Evolutionary conservation across 148 eudicot species (phyloP).

Genomic region (Diospyros lotus): DNA sequence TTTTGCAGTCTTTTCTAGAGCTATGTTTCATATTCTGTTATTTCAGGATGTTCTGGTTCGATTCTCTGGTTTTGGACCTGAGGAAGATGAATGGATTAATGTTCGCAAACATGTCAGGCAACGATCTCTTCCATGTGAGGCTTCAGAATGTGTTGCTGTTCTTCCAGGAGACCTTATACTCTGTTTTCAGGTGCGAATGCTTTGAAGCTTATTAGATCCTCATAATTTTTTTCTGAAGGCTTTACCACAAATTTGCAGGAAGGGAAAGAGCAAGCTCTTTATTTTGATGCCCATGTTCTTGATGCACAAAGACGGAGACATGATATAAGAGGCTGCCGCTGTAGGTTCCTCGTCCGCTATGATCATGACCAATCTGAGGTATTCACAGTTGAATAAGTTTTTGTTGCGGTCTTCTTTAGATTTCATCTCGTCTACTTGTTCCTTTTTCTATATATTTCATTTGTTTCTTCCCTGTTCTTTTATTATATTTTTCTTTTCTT

Average conservation of each 20-base stretch:
- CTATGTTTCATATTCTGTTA: constrained; percentile 2
- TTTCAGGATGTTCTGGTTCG: constrained; percentile 93
- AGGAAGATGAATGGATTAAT: constrained; percentile 97
- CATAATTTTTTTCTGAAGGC: background rate
- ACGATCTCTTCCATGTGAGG: constrained; percentile 93
- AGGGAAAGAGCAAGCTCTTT: constrained; percentile 99
- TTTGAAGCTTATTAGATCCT: background rate
- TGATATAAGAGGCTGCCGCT: constrained; percentile 96
- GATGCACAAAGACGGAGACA: constrained; percentile 96
- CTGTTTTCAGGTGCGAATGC: constrained; percentile 79
- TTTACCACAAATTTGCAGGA: constrained; percentile 44
- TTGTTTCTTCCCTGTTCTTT: background rate
- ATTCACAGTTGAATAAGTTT: constrained; percentile 4
- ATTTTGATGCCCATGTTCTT: constrained; percentile 94
- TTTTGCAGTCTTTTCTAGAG: background rate
- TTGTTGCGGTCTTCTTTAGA: background rate
- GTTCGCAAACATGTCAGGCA: constrained; percentile 84
- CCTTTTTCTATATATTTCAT: background rate
- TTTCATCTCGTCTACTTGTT: background rate
- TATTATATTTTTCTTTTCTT: background rate
- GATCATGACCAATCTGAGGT: constrained; percentile 99
- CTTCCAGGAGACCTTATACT: constrained; percentile 87
- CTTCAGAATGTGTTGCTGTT: constrained; percentile 87
- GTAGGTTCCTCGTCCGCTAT: constrained; percentile 93
- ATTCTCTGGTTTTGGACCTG: constrained; percentile 87